Evolutionary conservation across 768 basidiomycete species (phyloP), one percentile per base, ranked within the genome.

Genomic region (Panus rudis): DNA sequence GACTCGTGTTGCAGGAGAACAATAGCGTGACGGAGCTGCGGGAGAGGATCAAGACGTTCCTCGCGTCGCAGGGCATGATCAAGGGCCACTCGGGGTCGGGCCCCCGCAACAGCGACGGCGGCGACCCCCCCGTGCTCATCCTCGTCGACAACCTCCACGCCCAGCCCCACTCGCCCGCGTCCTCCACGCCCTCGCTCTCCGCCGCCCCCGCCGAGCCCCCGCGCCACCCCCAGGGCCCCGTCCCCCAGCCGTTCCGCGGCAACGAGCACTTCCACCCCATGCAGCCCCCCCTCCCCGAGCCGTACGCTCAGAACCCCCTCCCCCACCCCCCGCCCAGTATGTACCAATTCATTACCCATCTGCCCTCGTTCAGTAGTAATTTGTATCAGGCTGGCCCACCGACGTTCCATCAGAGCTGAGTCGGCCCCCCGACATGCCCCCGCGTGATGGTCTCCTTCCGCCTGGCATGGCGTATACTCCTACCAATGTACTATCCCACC

Each of bases 41-140:
- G 42, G 84, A 86, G 52, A 84, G 79, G 64, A 89, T 88, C 57
- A 90, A 89, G 65, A 63, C 66, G 1, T 85, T 86, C 55, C 72
- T 90, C 19, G 84, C 84, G 0, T 75, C 84, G 0, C 84, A 89
- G 60, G 87, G 87, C 37, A 86, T 89, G 84, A 89, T 91, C 63
- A 90, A 90, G 63, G 88, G 88, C 22, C 86, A 89, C 54, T 83
- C 87, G 16, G 82, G 82, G 43, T 66, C 81, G 21, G 80, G 76
- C 2, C 71, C 81, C 16, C 78, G 81, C 33, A 62, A 68, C 17
- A 55, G 68, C 26, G 81, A 81, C 2, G n/a, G n/a, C n/a, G 73
- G 73, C 14, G 79, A 78, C 25, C 73, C 70, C 12, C 73, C 72
- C 34, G 69, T 81, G 44, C 69, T 86, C 49, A 61, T 67, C 54